These are phyloP conservation scores for Pulchroboletus neoregius DNA, from an alignment of 1,284 basidiomycete genomes.

Conservation along the genomic window DNA sequence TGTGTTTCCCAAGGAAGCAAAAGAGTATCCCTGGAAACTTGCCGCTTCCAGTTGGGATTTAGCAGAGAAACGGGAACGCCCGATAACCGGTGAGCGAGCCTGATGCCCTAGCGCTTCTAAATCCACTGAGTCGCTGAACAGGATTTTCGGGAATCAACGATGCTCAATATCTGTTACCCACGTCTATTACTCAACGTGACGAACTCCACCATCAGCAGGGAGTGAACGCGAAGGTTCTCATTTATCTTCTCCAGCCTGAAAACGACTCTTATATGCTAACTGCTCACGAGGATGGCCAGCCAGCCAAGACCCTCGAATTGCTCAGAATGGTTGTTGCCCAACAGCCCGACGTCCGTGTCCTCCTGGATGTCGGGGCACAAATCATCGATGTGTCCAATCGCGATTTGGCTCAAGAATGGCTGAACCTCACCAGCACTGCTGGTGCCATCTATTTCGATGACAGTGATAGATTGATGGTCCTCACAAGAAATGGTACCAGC, in stretches of 20 bases:
- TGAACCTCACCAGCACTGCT: conserved; percentile 30
- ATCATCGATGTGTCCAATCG: conserved; percentile 45
- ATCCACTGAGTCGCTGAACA: too few relatives aligned
- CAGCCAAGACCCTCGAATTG: conserved; percentile 31
- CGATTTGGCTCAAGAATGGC: conserved; percentile 40
- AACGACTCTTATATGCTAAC: too few relatives aligned
- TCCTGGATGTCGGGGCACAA: conserved; percentile 54
- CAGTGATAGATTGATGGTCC: conserved; percentile 39
- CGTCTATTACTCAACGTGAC: too few relatives aligned
- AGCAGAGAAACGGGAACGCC: too few relatives aligned
- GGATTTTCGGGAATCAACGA: too few relatives aligned
- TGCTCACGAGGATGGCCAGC: conserved; percentile 11
- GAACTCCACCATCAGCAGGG: too few relatives aligned
- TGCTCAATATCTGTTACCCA: too few relatives aligned
- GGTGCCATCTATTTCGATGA: conserved; percentile 46
- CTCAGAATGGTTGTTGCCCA: conserved; percentile 34
- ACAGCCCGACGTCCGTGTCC: conserved; percentile 36
- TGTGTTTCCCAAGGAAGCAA: conserved; percentile 28
- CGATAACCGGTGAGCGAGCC: too few relatives aligned
- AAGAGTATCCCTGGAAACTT: conserved; percentile 44
- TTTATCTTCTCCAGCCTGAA: too few relatives aligned
- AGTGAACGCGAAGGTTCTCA: too few relatives aligned
- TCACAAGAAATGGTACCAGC: conserved; percentile 34
- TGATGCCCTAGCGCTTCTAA: too few relatives aligned
- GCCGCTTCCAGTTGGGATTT: conserved; percentile 49